A percentile compares a stretch with the other conserved stretches of the same genome.
These are phyloP conservation scores for Cyclocybe cylindracea DNA, from an alignment of 768 basidiomycete species.

Conservation along the genomic window DNA sequence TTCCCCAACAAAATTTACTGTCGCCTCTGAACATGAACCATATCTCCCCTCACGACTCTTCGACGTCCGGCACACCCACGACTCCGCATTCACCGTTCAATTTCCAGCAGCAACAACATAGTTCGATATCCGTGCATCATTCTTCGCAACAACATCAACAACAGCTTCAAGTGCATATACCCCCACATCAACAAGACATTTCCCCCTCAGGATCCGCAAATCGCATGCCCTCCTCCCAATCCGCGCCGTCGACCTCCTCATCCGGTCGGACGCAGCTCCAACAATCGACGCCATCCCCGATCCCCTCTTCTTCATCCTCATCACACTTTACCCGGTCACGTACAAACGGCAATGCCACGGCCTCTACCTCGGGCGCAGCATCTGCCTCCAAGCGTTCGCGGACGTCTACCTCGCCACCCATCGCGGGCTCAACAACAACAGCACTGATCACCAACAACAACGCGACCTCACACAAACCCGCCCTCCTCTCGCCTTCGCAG, in stretches of 20 bases:
- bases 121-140: background rate
- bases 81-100: slow-evolving; percentile 13
- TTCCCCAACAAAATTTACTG: background rate
- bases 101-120: slow-evolving; percentile 14
- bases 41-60: slow-evolving; percentile 8
- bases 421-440: slow-evolving; percentile 6
- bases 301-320: slow-evolving; percentile 16
- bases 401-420: slow-evolving; percentile 6
- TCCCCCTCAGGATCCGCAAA: slow-evolving; percentile 13
- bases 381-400: slow-evolving; percentile 11
- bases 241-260: slow-evolving; percentile 2
- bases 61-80: slow-evolving; percentile 9
- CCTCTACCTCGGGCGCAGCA: slow-evolving; percentile 14
- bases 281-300: slow-evolving; percentile 6
- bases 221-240: slow-evolving; percentile 20
- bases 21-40: slow-evolving; percentile 1
- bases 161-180: slow-evolving; percentile 19
- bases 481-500: slow-evolving; percentile 77
- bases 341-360: slow-evolving; percentile 12
- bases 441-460: background rate
- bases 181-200: slow-evolving; percentile 10
- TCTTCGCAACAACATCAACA: slow-evolving; percentile 12
- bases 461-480: slow-evolving; percentile 30
- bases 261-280: slow-evolving; percentile 3
- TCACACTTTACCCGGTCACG: slow-evolving; percentile 13